Base-by-base conservation (phyloP, 2,329 filamentous ascomycete genomes). In the Clarireedia hainanense region DNA sequence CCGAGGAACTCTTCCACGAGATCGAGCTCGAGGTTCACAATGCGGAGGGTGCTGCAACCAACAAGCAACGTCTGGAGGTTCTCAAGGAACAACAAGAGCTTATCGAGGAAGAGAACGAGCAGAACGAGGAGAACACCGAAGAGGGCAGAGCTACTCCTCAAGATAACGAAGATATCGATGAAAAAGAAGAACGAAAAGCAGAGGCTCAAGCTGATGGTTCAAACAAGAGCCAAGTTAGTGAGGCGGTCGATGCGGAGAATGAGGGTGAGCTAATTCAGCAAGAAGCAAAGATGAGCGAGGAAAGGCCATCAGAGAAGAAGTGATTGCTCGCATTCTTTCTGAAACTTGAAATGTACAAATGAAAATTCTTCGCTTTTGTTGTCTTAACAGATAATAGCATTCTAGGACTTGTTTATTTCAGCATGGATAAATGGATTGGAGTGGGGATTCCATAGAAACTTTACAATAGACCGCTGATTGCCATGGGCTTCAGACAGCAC, bases 1-100 rank as follows among this genome's bases (percentile, higher is more conserved):
- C 94, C 3, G 94, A 99, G 73, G 94, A 99, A 72, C 80, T 99
- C 42, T 99, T 95, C 88, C 94, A 99, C 78, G 94, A 99, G 77
- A 96, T 99, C 61, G 94, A 97, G 74, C 86, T 99, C 34, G 94
- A 99, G 75, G 91, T 99, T 9, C 90, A 96, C 79, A 95, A 86
- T 59, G 91, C 92, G 49, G 94, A 99, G 75, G 94, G 94, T 59
- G 92, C 91, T 10, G 94, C 94, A 24, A 99, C 94, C 63, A 99
- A 99, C 82, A 96, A 95, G 80, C 94, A 97, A 78, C 88, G 94
- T 71, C 86, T 99, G 43, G 94, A 99, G 76, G 94, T 99, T 15
- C 81, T 99, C 69, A 95, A 91, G 80, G 94, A 99, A 76, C 94
- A 99, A 76, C 89, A 99, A 72, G 94, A 96, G 71, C 83, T 99